Evolutionary conservation across 306 rosid species (phyloP).

Genomic region (Myrica gale): DNA sequence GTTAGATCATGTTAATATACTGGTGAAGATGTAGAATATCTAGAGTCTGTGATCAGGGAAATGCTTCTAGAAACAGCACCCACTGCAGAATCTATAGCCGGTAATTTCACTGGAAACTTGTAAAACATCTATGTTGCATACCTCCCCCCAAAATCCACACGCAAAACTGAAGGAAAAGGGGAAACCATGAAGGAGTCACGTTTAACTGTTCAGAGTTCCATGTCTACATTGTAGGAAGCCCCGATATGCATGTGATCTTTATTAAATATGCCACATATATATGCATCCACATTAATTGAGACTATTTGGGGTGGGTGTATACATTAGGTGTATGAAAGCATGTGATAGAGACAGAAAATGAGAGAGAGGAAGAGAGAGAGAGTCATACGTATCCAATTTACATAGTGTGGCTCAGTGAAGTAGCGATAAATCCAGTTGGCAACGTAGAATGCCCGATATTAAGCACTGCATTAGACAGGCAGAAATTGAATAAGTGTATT

Average conservation of each 20-base stretch:
- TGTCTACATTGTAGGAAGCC: neutral
- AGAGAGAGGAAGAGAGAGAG: constrained; percentile 25
- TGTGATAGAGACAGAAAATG: neutral
- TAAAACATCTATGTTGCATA: neutral
- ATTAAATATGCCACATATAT: neutral
- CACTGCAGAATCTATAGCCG: neutral
- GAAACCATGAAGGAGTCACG: neutral
- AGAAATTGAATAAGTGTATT: constrained; percentile 5
- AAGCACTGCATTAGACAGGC: constrained; percentile 62
- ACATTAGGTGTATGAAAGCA: too few species aligned
- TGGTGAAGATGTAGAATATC: neutral
- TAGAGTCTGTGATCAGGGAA: neutral
- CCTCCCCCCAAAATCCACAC: too few species aligned
- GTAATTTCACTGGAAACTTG: neutral
- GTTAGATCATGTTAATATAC: neutral
- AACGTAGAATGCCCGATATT: constrained; percentile 76
- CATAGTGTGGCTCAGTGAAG: constrained; percentile 70
- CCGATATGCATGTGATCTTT: neutral
- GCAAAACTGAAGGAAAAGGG: too few species aligned
- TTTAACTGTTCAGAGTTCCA: neutral
- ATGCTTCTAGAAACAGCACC: neutral
- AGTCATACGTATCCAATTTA: constrained; percentile 80
- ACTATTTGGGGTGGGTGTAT: neutral
- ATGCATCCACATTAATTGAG: neutral
- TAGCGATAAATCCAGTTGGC: constrained; percentile 90